These are phyloP conservation scores for Monosporascus sp. DNA, from an alignment of 2,329 filamentous ascomycete species.

Conservation along the genomic window DNA sequence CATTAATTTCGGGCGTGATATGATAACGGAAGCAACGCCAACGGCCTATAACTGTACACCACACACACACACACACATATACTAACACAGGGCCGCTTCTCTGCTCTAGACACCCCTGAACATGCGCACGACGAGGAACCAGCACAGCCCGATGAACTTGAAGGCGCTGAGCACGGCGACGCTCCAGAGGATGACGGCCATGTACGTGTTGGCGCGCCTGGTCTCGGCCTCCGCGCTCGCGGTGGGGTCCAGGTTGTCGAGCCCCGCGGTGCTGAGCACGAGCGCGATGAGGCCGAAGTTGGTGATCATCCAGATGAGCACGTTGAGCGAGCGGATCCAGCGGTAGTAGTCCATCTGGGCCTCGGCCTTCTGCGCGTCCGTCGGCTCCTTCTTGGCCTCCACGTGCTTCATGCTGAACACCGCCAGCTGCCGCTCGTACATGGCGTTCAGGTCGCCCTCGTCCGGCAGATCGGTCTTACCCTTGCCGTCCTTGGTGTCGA, in stretches of 20 bases:
- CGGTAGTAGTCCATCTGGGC: conserved; percentile 98
- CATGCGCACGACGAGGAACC: conserved; percentile 87
- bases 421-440: conserved; percentile 81
- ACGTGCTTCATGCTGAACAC: conserved; percentile 71
- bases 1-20: too few species aligned
- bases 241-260: conserved; percentile 59
- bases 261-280: conserved; percentile 79
- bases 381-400: conserved; percentile 60
- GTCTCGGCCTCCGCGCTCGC: conserved; percentile 40
- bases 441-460: conserved; percentile 89
- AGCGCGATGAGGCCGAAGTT: conserved; percentile 86
- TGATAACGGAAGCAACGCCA: too few species aligned
- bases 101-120: conserved; percentile 62
- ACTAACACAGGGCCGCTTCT: conserved; percentile 1
- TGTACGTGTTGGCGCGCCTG: conserved; percentile 71
- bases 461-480: conserved; percentile 96
- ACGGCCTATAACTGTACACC: too few species aligned
- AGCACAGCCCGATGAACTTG: conserved; percentile 81
- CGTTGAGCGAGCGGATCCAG: conserved; percentile 86
- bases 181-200: conserved; percentile 82
- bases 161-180: conserved; percentile 80
- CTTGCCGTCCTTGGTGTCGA: conserved; percentile 79
- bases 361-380: conserved; percentile 57
- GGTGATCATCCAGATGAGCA: conserved; percentile 92
- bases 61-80: background rate